These are phyloP conservation scores for Thielaviopsis populi DNA, from an alignment of 2,329 filamentous ascomycete genomes.

Conservation along the genomic window DNA sequence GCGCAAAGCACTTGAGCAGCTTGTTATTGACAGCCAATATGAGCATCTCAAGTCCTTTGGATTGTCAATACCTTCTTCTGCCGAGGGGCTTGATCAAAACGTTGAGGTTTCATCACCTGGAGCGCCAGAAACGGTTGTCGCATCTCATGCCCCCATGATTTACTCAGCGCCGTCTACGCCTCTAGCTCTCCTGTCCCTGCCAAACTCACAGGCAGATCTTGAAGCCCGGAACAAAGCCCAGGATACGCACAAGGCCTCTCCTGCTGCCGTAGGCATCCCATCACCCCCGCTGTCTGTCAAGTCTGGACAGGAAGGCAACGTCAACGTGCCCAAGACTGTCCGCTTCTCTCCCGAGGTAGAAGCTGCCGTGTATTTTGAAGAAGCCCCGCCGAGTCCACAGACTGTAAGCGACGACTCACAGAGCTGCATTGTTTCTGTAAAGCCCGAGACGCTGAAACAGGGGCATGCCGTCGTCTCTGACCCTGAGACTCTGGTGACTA, in stretches of 20 bases:
- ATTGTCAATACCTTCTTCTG: neutral
- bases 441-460: constrained; percentile 16
- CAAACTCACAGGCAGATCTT: constrained; percentile 10
- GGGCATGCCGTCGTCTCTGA: constrained; percentile 5
- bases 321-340: constrained; percentile 46
- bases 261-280: constrained; percentile 1
- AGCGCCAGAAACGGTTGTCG: neutral
- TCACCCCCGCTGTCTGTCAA: constrained; percentile 5
- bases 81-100: neutral
- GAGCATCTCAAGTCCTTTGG: constrained; percentile 14
- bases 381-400: constrained; percentile 35
- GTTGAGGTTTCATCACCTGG: neutral
- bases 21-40: constrained; percentile 10
- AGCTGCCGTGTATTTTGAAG: constrained; percentile 42
- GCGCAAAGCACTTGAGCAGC: constrained; percentile 4
- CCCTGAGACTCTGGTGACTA: constrained; percentile 28
- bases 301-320: neutral
- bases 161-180: constrained; percentile 9
- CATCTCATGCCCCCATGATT: neutral
- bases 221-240: neutral
- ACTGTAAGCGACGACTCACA: neutral
- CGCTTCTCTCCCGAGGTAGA: constrained; percentile 55
- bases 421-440: constrained; percentile 12
- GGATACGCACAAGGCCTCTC: neutral
- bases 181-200: constrained; percentile 1